A percentile compares a stretch with the other conserved stretches of the same genome.
Conservation (phyloP, 2,329 filamentous ascomycete genomes). For the Apiospora saccharicola region DNA sequence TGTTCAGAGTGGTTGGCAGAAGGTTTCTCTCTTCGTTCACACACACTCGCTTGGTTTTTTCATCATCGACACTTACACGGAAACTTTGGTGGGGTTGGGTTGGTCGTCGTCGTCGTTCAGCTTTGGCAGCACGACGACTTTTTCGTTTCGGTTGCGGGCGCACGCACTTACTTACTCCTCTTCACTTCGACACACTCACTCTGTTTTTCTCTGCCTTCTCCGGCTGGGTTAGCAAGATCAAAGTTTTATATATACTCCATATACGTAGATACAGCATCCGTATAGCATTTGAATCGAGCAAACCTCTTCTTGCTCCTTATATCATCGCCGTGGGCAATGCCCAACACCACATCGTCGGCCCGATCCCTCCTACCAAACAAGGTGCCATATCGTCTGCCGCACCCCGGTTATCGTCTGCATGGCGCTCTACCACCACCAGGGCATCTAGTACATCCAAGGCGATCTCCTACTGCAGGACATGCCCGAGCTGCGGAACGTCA, state of each 20-base stretch:
- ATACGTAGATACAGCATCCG: constrained; percentile 11
- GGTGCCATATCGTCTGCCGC: too few relatives aligned
- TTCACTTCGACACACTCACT: constrained; percentile 14
- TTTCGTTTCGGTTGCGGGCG: not conserved
- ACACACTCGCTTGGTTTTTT: not conserved
- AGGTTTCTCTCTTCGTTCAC: not conserved
- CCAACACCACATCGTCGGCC: too few relatives aligned
- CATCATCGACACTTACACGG: not conserved
- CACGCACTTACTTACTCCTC: not conserved
- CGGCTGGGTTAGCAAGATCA: not conserved
- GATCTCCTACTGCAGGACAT: not conserved
- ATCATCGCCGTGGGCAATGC: too few relatives aligned
- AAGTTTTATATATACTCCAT: not conserved
- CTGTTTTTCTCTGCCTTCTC: not conserved
- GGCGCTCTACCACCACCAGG: not conserved
- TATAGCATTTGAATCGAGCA: constrained; percentile 10
- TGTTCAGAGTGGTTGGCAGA: not conserved
- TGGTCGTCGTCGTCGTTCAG: not conserved
- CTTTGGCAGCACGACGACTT: not conserved
- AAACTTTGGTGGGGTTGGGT: not conserved
- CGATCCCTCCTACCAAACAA: too few relatives aligned
- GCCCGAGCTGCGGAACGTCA: not conserved
- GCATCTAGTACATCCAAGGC: not conserved
- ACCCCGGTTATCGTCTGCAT: too few relatives aligned
- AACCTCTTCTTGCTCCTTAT: too few relatives aligned